Evolutionary conservation across 2,329 filamentous ascomycete genomes (phyloP).

Genomic region (Penicillium digitatum): DNA sequence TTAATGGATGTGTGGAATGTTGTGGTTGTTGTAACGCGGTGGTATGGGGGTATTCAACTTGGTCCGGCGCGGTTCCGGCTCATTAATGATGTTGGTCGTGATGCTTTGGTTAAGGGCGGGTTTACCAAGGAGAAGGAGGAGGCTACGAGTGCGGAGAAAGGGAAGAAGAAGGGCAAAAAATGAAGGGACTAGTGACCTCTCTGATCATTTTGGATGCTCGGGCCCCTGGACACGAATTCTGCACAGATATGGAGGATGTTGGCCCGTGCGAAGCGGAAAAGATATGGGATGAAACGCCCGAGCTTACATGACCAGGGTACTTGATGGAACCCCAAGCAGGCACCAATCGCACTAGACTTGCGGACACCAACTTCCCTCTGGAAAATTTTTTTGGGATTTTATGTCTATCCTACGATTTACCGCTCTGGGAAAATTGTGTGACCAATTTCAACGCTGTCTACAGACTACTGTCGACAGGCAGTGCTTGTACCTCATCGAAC

Average conservation of each 20-base stretch:
- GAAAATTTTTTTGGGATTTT: not conserved
- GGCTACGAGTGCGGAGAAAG: slow-evolving; percentile 45
- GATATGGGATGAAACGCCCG: not conserved
- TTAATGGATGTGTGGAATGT: slow-evolving; percentile 91
- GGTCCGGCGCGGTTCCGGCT: slow-evolving; percentile 85
- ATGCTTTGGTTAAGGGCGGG: slow-evolving; percentile 75
- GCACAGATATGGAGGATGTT: not conserved
- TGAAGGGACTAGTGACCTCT: slow-evolving; percentile 16
- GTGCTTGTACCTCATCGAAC: not conserved
- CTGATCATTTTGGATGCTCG: not conserved
- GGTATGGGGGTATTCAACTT: slow-evolving; percentile 89
- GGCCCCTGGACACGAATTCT: not conserved
- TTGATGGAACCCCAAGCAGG: slow-evolving; percentile 6
- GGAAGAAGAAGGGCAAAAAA: slow-evolving; percentile 52
- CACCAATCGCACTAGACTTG: not conserved
- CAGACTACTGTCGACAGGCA: not conserved
- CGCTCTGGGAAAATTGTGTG: not conserved
- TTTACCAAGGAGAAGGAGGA: slow-evolving; percentile 54
- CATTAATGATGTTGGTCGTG: slow-evolving; percentile 81
- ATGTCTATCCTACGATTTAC: not conserved
- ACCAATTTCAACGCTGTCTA: not conserved
- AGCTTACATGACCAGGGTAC: not conserved
- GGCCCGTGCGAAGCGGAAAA: not conserved
- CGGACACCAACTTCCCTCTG: not conserved
- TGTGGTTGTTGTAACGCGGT: slow-evolving; percentile 87